Base-by-base conservation (phyloP, 345 rosid species). In the Pistacia integerrima region DNA sequence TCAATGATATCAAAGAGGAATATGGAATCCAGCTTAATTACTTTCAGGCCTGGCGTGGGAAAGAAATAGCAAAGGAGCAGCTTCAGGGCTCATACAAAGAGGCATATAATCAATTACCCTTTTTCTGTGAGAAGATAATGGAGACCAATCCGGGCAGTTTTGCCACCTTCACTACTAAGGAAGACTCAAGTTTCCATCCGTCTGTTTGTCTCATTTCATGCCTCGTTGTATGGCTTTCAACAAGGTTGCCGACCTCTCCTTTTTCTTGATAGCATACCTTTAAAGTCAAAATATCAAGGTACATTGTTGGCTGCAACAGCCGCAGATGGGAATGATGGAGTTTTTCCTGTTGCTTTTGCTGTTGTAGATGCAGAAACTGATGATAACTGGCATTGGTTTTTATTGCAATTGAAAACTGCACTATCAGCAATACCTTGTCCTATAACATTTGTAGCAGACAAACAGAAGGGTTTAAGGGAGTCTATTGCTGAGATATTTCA, bases 31-130 rank as follows among this genome's bases (percentile, higher is more conserved):
- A 95, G 74, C 81, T 95, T 38, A 93, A 93, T 74, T 95, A 95
- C 78, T 92, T 89, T 80, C 99, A 95, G 84, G 98, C 98, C 11
- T 95, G 98, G 97, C 93, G 98, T 11, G 99, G 98, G 14, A 95
- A 95, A 82, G 98, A 95, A 79, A 93, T 95, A 4, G 99, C 99
- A 0, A 95, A 88, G 81, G 98, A 93, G 81, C 99, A 93, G 81
- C 98, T 95, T 76, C 98, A 93, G 58, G 99, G 99, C 70, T 95
- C 98, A 3, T 92, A 85, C 83, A 95, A 92, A 70, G 96, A 93
- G 33, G 98, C 98, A 54, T 95, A 95, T 80, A 92, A 85, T 80
- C 91, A 84, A 83, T 82, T 95, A 14, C 99, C 99, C 0, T 13
- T 81, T 22, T 90, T 85, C 85, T 93, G 99, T 60, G 92, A 88